Percentiles rank a stretch among this genome's conserved stretches.
phyloP scores from a whole-genome alignment of 2,329 filamentous ascomycete species.

The Microsporum audouinii region DNA sequence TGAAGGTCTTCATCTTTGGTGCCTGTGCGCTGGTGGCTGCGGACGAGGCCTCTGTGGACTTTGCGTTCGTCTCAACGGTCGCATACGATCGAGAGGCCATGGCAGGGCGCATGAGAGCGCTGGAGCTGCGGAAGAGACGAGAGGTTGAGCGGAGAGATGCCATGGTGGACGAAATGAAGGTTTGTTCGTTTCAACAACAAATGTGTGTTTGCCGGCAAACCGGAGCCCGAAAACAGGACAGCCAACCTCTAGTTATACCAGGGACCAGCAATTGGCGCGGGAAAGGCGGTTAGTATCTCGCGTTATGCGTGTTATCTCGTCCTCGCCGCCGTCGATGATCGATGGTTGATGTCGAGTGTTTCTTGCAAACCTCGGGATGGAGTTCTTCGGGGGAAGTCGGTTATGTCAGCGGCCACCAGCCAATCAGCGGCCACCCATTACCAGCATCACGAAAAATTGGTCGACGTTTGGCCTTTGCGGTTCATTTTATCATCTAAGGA shows the following conservation, averaged over 20 bases:
- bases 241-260: neutral
- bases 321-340: neutral
- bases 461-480: neutral
- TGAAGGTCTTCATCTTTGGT: conserved; percentile 76
- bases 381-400: conserved; percentile 10
- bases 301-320: neutral
- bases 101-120: conserved; percentile 32
- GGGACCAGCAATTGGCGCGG: neutral
- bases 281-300: neutral
- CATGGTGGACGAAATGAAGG: conserved; percentile 26
- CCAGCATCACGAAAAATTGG: conserved; percentile 3
- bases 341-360: conserved; percentile 2
- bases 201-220: neutral
- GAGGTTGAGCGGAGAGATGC: conserved; percentile 39
- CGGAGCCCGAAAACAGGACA: neutral
- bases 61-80: conserved; percentile 29
- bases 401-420: conserved; percentile 14
- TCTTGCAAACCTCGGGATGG: conserved; percentile 11
- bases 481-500: too few relatives aligned
- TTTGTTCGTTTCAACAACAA: neutral
- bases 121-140: conserved; percentile 34
- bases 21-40: conserved; percentile 52
- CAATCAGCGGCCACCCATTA: conserved; percentile 15
- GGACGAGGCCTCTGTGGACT: conserved; percentile 32
- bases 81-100: conserved; percentile 37